phyloP scores from a whole-genome alignment of 805 yeast genomes.

The Candida railenensis region DNA sequence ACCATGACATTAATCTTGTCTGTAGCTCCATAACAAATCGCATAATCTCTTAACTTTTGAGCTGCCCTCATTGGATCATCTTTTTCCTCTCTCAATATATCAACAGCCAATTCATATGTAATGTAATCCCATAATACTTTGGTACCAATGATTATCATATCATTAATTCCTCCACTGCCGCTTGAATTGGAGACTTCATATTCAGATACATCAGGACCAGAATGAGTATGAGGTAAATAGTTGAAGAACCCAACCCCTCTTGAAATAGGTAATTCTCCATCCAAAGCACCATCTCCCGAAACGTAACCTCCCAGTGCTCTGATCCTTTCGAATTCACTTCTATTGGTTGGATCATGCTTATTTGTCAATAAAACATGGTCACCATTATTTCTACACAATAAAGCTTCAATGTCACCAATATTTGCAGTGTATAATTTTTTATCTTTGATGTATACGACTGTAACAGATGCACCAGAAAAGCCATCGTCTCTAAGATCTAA shows the following conservation, averaged over 20 bases:
- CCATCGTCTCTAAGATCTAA: conserved; percentile 62
- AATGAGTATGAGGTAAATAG: conserved; percentile 81
- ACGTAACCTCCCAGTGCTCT: conserved; percentile 92
- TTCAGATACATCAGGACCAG: conserved; percentile 78
- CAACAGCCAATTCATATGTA: conserved; percentile 83
- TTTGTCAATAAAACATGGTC: conserved; percentile 71
- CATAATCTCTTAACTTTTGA: conserved; percentile 88
- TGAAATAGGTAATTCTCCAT: conserved; percentile 79
- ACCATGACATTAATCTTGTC: conserved; percentile 83
- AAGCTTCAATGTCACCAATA: conserved; percentile 85
- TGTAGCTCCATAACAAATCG: conserved; percentile 84
- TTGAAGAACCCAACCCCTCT: conserved; percentile 91
- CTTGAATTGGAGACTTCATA: conserved; percentile 49
- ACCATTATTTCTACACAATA: conserved; percentile 78
- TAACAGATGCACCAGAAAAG: conserved; percentile 79
- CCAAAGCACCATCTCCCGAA: conserved; percentile 77
- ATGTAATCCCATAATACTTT: conserved; percentile 83
- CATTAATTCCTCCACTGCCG: conserved; percentile 55
- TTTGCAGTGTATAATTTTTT: conserved; percentile 76
- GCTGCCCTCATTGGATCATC: conserved; percentile 90
- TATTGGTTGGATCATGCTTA: conserved; percentile 80
- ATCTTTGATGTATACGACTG: conserved; percentile 76
- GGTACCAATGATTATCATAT: conserved; percentile 80
- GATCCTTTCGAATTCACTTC: conserved; percentile 79
- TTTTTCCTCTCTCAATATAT: conserved; percentile 77